Evolutionary conservation across 345 rosid genomes (phyloP), one percentile per base, ranked within the genome.

Genomic region (Eutrema yunnanense): DNA sequence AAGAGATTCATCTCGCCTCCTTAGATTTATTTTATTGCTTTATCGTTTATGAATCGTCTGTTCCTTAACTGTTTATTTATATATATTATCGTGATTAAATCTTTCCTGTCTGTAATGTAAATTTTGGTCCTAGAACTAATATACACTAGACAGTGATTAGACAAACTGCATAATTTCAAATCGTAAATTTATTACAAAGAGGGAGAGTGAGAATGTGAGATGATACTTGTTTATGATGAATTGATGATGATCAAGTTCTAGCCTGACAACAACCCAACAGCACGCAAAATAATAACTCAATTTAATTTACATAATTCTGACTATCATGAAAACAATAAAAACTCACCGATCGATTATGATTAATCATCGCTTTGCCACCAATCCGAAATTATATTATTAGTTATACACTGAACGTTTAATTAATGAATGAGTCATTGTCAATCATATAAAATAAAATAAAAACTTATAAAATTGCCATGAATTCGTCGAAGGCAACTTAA

Each of bases 211-310:
- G 22, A 22, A 22, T 22, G 22, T 54, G 42, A 67, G 16, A 75
- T 60, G 58, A 68, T 50, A 41, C 42, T 61, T 59, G 36, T 74
- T 74, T 73, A 73, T 27, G 72, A 2, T 19, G 19, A 19, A 19
- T 19, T 19, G 19, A 19, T 22, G 26, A 48, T 27, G 14, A 58
- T 61, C 64, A 19, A 73, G 44, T 16, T 48, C 59, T 73, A 62
- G 57, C 59, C 63, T 69, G 70, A 62, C 70, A 58, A 76, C 70
- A 69, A 75, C 54, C 59, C 58, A 69, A 38, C 70, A 61, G 4
- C 13, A 62, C 69, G 34, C 57, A 48, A 75, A 61, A 51, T 67
- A 16, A 60, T 74, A 67, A 10, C 42, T 26, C 34, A 0, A 13
- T 13, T 61, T 65, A 10, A 12, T 42, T 36, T 38, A 22, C 60